Conservation (phyloP, 768 basidiomycete genomes). For the Termitomyces sp. region DNA sequence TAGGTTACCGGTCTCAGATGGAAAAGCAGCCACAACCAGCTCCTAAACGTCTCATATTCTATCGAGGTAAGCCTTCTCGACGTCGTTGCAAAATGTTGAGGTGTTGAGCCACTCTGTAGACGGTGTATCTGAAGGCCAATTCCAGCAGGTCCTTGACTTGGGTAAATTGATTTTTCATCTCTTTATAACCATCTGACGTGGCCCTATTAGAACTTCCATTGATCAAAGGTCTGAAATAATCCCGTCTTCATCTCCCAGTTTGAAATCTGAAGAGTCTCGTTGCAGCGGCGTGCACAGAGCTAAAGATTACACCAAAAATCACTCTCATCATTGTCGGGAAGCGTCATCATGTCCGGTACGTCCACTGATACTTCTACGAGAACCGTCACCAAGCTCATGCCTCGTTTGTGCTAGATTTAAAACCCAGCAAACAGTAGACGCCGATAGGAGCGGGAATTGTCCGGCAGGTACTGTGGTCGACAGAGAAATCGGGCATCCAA, state of each 20-base stretch:
- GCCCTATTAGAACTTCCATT: slow-evolving; percentile 47
- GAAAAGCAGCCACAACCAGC: slow-evolving; percentile 38
- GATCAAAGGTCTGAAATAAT: slow-evolving; percentile 45
- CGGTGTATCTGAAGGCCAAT: slow-evolving; percentile 50
- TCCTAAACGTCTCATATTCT: slow-evolving; percentile 65
- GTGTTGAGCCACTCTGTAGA: slow-evolving; percentile 30
- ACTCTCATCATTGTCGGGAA: slow-evolving; percentile 82
- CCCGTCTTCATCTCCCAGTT: not conserved
- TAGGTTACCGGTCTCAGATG: slow-evolving; percentile 41
- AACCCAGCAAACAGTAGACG: slow-evolving; percentile 30
- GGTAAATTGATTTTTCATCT: slow-evolving; percentile 34
- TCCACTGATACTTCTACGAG: not conserved
- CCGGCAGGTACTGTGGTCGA: slow-evolving; percentile 80
- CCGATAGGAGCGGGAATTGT: slow-evolving; percentile 69
- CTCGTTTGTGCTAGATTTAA: slow-evolving; percentile 26
- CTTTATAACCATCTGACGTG: not conserved
- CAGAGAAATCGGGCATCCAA: slow-evolving; percentile 62
- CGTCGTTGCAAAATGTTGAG: slow-evolving; percentile 6
- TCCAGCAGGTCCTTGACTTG: slow-evolving; percentile 45
- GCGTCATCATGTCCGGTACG: slow-evolving; percentile 47
- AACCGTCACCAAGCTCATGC: not conserved
- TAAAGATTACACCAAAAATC: slow-evolving; percentile 60
- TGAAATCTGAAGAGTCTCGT: not conserved
- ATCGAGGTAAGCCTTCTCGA: slow-evolving; percentile 45
- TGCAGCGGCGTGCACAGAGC: slow-evolving; percentile 58